These are phyloP conservation scores for Populus davidiana DNA, from an alignment of 345 rosid genomes.

Conservation along the genomic window DNA sequence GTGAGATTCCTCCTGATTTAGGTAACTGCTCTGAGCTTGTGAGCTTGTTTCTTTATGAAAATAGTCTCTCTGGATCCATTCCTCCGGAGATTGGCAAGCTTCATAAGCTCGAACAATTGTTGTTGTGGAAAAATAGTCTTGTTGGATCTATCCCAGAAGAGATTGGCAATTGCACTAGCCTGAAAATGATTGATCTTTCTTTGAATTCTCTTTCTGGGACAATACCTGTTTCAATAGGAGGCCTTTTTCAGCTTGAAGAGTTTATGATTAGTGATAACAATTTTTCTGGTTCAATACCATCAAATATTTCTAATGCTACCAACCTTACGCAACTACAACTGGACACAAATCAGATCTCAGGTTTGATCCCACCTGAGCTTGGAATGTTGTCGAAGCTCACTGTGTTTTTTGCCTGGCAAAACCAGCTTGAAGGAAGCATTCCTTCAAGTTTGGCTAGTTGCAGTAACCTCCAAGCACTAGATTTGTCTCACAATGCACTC, in stretches of 20 bases:
- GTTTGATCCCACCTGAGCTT: constrained; percentile 73
- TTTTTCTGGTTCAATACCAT: constrained; percentile 78
- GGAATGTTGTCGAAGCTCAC: constrained; percentile 58
- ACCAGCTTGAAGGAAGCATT: constrained; percentile 91
- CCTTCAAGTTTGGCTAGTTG: constrained; percentile 66
- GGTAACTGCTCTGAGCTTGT: constrained; percentile 89
- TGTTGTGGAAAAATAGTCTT: constrained; percentile 80
- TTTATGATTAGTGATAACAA: constrained; percentile 89
- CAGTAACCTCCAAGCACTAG: constrained; percentile 62
- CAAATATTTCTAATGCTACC: constrained; percentile 55
- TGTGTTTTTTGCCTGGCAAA: constrained; percentile 85
- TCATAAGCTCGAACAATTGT: constrained; percentile 57
- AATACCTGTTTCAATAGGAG: constrained; percentile 60
- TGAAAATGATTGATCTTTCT: constrained; percentile 74
- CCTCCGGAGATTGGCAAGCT: constrained; percentile 72
- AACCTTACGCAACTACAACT: constrained; percentile 76
- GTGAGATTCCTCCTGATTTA: constrained; percentile 77
- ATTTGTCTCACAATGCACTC: constrained; percentile 75
- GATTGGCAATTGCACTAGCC: constrained; percentile 72
- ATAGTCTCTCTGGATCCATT: constrained; percentile 75
- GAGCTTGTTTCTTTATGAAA: constrained; percentile 69
- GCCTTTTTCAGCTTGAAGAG: constrained; percentile 59
- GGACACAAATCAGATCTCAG: constrained; percentile 77
- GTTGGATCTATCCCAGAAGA: constrained; percentile 78
- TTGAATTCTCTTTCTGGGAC: constrained; percentile 78